Base-by-base conservation (phyloP, 352 stramenopile species). In the Pythium angustatum region DNA sequence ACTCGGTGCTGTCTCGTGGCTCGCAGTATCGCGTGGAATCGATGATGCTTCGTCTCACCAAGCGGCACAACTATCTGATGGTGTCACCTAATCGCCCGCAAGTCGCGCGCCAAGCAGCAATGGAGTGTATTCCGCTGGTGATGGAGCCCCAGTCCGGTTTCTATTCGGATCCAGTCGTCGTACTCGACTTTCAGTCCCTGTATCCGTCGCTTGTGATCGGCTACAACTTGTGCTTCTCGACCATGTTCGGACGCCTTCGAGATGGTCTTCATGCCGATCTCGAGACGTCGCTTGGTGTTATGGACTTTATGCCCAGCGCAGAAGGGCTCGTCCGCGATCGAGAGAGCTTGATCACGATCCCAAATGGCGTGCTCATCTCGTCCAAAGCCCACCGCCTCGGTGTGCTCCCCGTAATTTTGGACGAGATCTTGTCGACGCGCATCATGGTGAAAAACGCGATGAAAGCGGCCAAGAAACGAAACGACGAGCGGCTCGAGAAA, bases 181-280 rank as follows among this genome's bases (percentile, higher is more conserved):
- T 99, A 19, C 93, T 99, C 47, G 98, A 99, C 69, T 99, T 99
- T 64, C 62, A 97, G 85, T 99, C 97, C n/a, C 82, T 99, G 22
- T 99, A 99, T 78, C 98, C 98, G 15, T 99, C 96, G 2, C 94
- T 99, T 38, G 91, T 99, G 9, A 99, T 99, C 68, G 97, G 91
- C 22, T 99, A 99, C 74, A 99, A 99, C 77, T 72, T 99, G 6
- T 99, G 98, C 76, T 99, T 99, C 75, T 98, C 95, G 31, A 99
- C 92, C 19, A 87, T 96, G 45, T 76, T 98, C 33, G 97, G 98
- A 11, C 96, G 96, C 45, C 71, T 99, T 14, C 79, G 87, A 10
- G 82, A 93, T 66, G 85, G 87, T 5, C 55, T 91, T 14, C 77
- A 92, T 26, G 65, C 79, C 12, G 79, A 91, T 24, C 48, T 96